Evolutionary conservation across 305 asterid genomes (phyloP).

Genomic region (Solanum hybrid): DNA sequence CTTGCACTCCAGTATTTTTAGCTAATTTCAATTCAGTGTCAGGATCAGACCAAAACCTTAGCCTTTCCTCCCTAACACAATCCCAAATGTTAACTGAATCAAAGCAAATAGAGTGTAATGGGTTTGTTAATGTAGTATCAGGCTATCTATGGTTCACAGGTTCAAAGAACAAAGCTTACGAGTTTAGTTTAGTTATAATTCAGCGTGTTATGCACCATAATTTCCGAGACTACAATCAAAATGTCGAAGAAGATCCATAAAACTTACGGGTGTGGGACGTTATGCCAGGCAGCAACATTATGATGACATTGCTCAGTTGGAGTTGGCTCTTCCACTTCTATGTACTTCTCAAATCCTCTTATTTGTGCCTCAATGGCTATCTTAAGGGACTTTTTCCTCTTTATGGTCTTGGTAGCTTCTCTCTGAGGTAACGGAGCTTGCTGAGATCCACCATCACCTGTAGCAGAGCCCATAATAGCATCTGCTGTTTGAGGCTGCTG

Average conservation of each 20-base stretch:
- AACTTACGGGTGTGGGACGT: constrained; percentile 88
- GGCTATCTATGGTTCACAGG: not conserved
- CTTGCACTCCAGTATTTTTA: constrained; percentile 74
- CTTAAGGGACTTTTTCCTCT: constrained; percentile 50
- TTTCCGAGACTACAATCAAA: not conserved
- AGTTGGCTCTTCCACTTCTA: constrained; percentile 46
- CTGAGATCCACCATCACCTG: constrained; percentile 68
- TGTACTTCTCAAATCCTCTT: constrained; percentile 52
- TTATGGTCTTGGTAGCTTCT: constrained; percentile 37
- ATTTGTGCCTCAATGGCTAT: constrained; percentile 86
- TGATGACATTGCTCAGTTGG: constrained; percentile 63
- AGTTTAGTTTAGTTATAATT: not conserved
- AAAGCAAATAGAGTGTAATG: not conserved
- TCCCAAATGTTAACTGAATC: not conserved
- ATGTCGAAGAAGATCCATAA: not conserved
- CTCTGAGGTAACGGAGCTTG: constrained; percentile 31
- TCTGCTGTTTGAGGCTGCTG: constrained; percentile 36
- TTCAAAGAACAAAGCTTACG: not conserved
- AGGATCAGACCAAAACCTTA: constrained; percentile 95
- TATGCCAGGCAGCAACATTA: constrained; percentile 88
- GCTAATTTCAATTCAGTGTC: constrained; percentile 88
- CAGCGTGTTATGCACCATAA: not conserved
- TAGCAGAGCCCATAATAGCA: constrained; percentile 47
- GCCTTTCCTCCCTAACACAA: constrained; percentile 75
- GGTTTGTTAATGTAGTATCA: not conserved